Evolutionary conservation across 192 early-diverging fungal genomes (phyloP), one percentile per base, ranked within the genome.

Genomic region (Phycomyces nitens): DNA sequence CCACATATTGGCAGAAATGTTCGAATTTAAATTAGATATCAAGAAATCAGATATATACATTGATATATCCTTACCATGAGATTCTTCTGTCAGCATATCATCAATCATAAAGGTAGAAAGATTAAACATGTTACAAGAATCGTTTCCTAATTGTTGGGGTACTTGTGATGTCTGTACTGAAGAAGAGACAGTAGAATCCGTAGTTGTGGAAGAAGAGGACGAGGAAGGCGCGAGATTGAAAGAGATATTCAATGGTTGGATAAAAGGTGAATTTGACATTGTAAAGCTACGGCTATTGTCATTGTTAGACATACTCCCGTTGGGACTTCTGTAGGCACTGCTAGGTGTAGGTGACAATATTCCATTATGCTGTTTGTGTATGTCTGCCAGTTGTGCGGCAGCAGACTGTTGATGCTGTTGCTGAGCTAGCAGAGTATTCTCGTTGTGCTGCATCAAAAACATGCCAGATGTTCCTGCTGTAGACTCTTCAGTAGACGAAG

Each of bases 401-500:
- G 29, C 29, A 34, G 29, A 34, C 7, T 34, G 29, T 34, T 34
- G 29, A 5, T 34, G 29, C 7, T 47, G 44, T 47, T 47, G 44
- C 11, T 47, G 44, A 47, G 44, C 44, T 47, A 47, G 3, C 18
- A 47, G 3, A 47, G 15, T 11, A 47, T 11, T 47, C 44, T 47
- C 44, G 44, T 47, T 18, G 12, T 47, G 44, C 11, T 47, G 44
- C 15, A 47, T 47, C 18, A 47, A 11, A 47, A 47, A 47, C 44
- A 47, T 47, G 12, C 44, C 44, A 47, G 44, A 47, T 47, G 44
- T 47, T 47, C 44, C 44, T 47, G 15, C 81, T 24, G 84, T 88
- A 2, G 85, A 87, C 41, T 85, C 86, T 7, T 85, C 89, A 57
- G 74, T 91, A 11, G 68, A 73, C 23, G 89, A 91, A 58, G 85